Evolutionary conservation across 2,329 filamentous ascomycete genomes (phyloP).

Genomic region (Neopestalotiopsis clavispora): DNA sequence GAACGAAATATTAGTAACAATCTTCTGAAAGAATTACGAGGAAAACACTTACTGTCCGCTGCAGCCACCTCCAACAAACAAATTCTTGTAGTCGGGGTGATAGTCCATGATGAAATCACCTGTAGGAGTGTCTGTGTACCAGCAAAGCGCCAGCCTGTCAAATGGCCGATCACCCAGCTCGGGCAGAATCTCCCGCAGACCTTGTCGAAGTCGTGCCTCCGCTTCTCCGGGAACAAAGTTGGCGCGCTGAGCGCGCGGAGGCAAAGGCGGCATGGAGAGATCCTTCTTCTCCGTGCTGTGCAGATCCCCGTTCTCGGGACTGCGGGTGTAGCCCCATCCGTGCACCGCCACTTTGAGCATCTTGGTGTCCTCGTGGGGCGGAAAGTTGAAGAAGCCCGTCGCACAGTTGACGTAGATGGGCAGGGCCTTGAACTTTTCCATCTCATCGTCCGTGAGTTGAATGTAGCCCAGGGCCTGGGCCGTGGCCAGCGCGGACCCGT

Average conservation of each 20-base stretch:
- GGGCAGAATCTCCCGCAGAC: slow-evolving; percentile 24
- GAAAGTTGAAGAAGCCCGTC: slow-evolving; percentile 36
- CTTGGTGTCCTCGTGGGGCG: slow-evolving; percentile 31
- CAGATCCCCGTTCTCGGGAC: neutral
- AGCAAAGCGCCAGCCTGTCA: slow-evolving; percentile 34
- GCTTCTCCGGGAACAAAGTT: slow-evolving; percentile 22
- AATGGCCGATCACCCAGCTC: slow-evolving; percentile 32
- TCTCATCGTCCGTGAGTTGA: slow-evolving; percentile 31
- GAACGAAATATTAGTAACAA: neutral
- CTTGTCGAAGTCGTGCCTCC: slow-evolving; percentile 23
- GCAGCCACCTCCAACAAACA: slow-evolving; percentile 10
- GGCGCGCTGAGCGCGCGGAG: neutral
- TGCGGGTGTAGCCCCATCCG: slow-evolving; percentile 29
- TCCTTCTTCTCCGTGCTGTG: neutral
- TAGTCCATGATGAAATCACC: slow-evolving; percentile 39
- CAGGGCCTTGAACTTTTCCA: slow-evolving; percentile 28
- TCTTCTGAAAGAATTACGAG: neutral
- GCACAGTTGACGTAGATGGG: slow-evolving; percentile 32
- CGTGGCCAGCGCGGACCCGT: slow-evolving; percentile 25
- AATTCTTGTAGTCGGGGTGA: slow-evolving; percentile 30
- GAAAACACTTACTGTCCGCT: neutral
- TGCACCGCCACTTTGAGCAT: slow-evolving; percentile 34
- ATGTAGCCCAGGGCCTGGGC: slow-evolving; percentile 33
- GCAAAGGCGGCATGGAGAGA: neutral
- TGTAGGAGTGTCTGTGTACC: slow-evolving; percentile 40